These are phyloP conservation scores for Blastocystis hominis DNA, from an alignment of 352 stramenopile species.

Conservation along the genomic window DNA sequence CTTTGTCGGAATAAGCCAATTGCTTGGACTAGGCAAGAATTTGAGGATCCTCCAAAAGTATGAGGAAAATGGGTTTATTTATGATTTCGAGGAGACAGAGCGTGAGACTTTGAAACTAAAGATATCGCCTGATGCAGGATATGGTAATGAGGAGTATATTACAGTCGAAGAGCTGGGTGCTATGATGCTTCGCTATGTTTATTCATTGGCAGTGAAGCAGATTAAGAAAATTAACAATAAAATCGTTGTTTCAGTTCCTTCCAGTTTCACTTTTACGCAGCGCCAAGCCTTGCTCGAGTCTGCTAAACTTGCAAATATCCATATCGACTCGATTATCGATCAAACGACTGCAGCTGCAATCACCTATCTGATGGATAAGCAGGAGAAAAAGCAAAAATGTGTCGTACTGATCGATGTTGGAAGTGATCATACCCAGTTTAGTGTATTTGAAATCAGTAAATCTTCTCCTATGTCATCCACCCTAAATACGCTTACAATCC, in stretches of 20 bases:
- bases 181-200: conserved; percentile 18
- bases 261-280: neutral
- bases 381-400: neutral
- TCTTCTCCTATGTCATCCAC: too few relatives aligned
- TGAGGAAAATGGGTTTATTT: neutral
- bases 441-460: neutral
- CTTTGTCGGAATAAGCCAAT: neutral
- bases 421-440: neutral
- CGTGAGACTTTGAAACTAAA: neutral
- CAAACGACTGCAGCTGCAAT: conserved; percentile 33
- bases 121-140: neutral
- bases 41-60: neutral
- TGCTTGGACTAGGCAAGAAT: conserved; percentile 8
- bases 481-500: neutral
- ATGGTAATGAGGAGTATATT: neutral
- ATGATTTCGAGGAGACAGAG: conserved; percentile 15
- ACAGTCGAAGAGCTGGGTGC: conserved; percentile 7
- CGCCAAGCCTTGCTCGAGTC: conserved; percentile 15
- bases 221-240: neutral
- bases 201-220: conserved; percentile 10
- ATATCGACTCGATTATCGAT: conserved; percentile 16
- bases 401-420: conserved; percentile 2
- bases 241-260: conserved; percentile 26
- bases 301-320: neutral
- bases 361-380: conserved; percentile 1